phyloP scores from a whole-genome alignment of 2,329 filamentous ascomycete species.

The Aspergillus viridinutans region DNA sequence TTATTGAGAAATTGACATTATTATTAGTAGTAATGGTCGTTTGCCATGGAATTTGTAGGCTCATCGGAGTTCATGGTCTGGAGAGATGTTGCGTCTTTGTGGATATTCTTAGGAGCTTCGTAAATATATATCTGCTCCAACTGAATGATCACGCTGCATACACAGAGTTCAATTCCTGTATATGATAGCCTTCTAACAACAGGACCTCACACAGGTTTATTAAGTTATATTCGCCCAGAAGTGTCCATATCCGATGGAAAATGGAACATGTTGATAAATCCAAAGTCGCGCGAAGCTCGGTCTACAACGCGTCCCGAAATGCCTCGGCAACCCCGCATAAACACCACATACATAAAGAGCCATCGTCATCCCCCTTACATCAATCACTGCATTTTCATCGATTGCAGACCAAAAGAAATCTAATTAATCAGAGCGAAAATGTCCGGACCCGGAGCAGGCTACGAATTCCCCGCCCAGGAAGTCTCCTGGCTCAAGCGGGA shows the following conservation, averaged over 20 bases:
- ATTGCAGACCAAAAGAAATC: not conserved
- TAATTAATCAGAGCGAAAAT: slow-evolving; percentile 25
- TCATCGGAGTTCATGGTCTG: not conserved
- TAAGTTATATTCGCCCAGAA: not conserved
- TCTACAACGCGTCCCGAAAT: not conserved
- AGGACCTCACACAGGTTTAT: not conserved
- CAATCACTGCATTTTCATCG: not conserved
- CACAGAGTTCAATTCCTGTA: not conserved
- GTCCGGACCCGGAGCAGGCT: slow-evolving; percentile 59
- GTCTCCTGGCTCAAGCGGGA: slow-evolving; percentile 87
- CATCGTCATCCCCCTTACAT: not conserved
- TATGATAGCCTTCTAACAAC: not conserved
- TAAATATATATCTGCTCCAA: not conserved
- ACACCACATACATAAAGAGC: not conserved
- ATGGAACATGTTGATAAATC: not conserved
- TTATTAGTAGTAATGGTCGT: not conserved
- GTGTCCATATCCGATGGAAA: not conserved
- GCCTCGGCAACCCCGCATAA: slow-evolving; percentile 5
- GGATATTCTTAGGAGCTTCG: too few species aligned
- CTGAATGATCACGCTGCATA: not conserved
- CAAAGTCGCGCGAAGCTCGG: not conserved
- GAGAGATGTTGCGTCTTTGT: not conserved
- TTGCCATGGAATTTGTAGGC: not conserved
- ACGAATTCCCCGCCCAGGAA: slow-evolving; percentile 70
- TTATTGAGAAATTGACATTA: not conserved